These are phyloP conservation scores for Dorcoceras hygrometricum DNA, from an alignment of 257 asterid genomes.

Conservation along the genomic window DNA sequence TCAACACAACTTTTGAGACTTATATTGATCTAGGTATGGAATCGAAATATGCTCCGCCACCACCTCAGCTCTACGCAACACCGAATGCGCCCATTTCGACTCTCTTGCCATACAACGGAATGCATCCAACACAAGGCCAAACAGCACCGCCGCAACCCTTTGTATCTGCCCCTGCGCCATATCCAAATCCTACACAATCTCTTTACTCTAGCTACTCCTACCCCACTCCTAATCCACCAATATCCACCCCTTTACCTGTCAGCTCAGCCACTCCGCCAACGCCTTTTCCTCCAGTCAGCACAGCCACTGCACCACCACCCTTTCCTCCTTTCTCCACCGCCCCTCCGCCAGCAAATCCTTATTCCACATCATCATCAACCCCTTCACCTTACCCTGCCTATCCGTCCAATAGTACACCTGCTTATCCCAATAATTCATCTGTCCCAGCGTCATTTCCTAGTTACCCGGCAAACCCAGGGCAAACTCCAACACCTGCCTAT, in stretches of 20 bases:
- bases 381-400: neutral
- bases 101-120: conserved; percentile 39
- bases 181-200: conserved; percentile 19
- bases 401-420: conserved; percentile 4
- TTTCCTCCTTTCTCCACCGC: conserved; percentile 32
- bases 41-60: conserved; percentile 23
- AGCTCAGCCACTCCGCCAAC: conserved; percentile 23
- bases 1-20: neutral
- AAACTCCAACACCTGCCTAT: conserved; percentile 26
- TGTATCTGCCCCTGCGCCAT: neutral
- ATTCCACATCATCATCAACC: conserved; percentile 8
- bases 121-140: conserved; percentile 5
- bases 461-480: conserved; percentile 31
- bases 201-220: conserved; percentile 22
- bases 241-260: conserved; percentile 29
- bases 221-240: conserved; percentile 23
- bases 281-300: neutral
- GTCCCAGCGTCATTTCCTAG: conserved; percentile 19
- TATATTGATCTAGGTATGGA: conserved; percentile 1
- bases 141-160: conserved; percentile 16
- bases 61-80: conserved; percentile 31
- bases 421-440: conserved; percentile 24
- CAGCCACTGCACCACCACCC: conserved; percentile 29
- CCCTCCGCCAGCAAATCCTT: conserved; percentile 2
- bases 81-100: conserved; percentile 42